Base-by-base conservation (phyloP, 306 rosid species). In the Adenanthera pavonina region DNA sequence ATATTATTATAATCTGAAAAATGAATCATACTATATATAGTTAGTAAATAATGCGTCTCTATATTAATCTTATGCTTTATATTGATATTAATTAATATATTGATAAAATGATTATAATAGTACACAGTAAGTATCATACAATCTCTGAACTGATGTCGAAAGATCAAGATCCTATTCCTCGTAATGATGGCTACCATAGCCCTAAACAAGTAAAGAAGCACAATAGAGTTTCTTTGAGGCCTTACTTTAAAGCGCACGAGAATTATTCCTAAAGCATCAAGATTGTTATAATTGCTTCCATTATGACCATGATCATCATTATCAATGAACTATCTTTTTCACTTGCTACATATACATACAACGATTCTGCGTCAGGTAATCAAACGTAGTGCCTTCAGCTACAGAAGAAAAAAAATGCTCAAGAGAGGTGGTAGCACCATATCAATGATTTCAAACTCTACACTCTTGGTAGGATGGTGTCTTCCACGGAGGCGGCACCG, bases 171-270 rank as follows among this genome's bases (percentile, higher is more conserved):
- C 84, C 86, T 85, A 68, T 74, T 38, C 54, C 52, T 72, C 61
- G 64, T 83, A 83, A 92, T 92, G 92, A 94, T 91, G 92, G 78
- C 91, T 57, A 8, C 92, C 98, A 89, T 91, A 89, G 74, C 80
- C 92, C 81, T 67, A 84, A 83, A 57, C 89, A 59, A 69, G 68
- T 84, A 79, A 82, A 80, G 80, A 62, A 80, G 35, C 44, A 77
- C 51, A 77, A 78, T 82, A 89, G 66, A 75, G 72, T 46, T 80
- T 57, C 33, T 69, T 16, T 67, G 25, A 40, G 77, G 38, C 78
- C 68, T 74, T 68, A 74, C 88, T 88, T 89, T 88, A 88, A 82
- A 86, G 79, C 88, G 87, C 85, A 77, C 84, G 84, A 85, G 81
- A 73, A 88, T 89, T 91, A 85, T 80, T 92, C 87, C 85, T 60